A percentile compares a stretch with the other conserved stretches of the same genome.
Evolutionary conservation across 2,329 filamentous ascomycete genomes (phyloP).

Genomic region (Cercospora berteroae): DNA sequence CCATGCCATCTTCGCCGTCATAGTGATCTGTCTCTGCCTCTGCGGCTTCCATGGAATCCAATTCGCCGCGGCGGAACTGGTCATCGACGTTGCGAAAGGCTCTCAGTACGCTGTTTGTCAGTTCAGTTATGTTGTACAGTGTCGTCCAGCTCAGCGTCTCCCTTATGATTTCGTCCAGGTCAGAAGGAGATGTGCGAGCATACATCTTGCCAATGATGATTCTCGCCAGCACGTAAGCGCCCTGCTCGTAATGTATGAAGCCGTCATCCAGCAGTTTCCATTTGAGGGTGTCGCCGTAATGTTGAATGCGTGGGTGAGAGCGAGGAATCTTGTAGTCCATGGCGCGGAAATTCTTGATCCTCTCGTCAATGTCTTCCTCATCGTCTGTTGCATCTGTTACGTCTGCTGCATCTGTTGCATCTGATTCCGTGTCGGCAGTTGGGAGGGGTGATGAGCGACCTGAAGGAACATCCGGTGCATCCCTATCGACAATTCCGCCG

Average conservation of each 20-base stretch:
- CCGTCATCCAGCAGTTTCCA: not conserved
- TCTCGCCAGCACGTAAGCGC: not conserved
- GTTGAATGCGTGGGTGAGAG: not conserved
- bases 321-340: not conserved
- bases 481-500: not conserved
- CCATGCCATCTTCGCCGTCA: not conserved
- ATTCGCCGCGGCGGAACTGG: not conserved
- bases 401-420: not conserved
- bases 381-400: not conserved
- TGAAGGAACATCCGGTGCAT: not conserved
- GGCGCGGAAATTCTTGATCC: not conserved
- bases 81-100: not conserved
- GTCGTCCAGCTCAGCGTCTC: not conserved
- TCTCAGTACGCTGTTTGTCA: not conserved
- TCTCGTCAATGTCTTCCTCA: not conserved
- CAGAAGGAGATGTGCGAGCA: not conserved
- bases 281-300: slow-evolving; percentile 1
- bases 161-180: not conserved
- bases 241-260: not conserved
- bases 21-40: not conserved
- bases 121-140: not conserved
- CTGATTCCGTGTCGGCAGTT: not conserved
- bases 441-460: not conserved
- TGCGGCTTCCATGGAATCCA: not conserved
- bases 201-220: not conserved